A percentile compares a stretch with the other conserved stretches of the same genome.
These are phyloP conservation scores for Pseudofabraea citricarpa DNA, from an alignment of 2,329 filamentous ascomycete genomes.

Conservation along the genomic window DNA sequence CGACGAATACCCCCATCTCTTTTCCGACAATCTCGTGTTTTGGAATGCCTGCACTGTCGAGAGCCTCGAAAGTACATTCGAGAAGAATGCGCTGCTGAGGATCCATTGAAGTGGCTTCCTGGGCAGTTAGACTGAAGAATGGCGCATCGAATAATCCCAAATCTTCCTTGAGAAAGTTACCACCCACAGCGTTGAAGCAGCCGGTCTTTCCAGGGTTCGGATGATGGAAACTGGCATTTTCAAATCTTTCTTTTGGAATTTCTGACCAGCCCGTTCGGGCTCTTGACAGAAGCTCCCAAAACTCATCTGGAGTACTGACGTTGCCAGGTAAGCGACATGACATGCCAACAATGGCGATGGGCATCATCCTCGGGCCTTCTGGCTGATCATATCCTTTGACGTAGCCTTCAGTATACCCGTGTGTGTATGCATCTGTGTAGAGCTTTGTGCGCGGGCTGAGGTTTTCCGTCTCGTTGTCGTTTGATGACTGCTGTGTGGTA, in stretches of 20 bases:
- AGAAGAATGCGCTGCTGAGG: conserved; percentile 73
- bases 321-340: conserved; percentile 33
- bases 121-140: conserved; percentile 69
- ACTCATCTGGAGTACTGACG: conserved; percentile 29
- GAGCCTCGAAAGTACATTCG: conserved; percentile 70
- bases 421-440: conserved; percentile 18
- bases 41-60: conserved; percentile 18
- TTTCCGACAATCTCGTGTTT: conserved; percentile 13
- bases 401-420: conserved; percentile 20
- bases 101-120: conserved; percentile 72
- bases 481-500: too few relatives aligned
- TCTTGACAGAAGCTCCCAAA: conserved; percentile 31
- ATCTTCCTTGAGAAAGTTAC: conserved; percentile 16
- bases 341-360: conserved; percentile 35
- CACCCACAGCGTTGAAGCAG: conserved; percentile 12
- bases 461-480: too few relatives aligned
- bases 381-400: conserved; percentile 11
- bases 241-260: conserved; percentile 33
- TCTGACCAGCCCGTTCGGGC: conserved; percentile 28
- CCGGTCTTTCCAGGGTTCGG: conserved; percentile 32
- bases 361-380: conserved; percentile 16
- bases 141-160: conserved; percentile 37
- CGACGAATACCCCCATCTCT: conserved; percentile 16
- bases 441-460: conserved; percentile 4
- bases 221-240: conserved; percentile 47